phyloP scores from a whole-genome alignment of 2,329 filamentous ascomycete species.

The Colletotrichum spinosum region DNA sequence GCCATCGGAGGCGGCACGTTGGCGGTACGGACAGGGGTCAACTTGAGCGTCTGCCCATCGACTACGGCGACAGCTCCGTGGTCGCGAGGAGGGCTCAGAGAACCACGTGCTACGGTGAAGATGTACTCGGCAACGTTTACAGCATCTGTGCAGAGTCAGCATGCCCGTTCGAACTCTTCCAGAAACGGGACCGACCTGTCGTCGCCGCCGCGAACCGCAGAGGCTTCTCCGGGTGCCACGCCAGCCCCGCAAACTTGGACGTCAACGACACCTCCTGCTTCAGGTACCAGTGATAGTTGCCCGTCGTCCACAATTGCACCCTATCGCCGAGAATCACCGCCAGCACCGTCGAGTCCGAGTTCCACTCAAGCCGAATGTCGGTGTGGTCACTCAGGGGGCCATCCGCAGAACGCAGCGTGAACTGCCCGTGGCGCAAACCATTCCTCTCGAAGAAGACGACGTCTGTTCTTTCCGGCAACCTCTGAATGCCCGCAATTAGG shows the following conservation, averaged over 20 bases:
- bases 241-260: conserved; percentile 49
- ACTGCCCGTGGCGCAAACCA: conserved; percentile 95
- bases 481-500: conserved; percentile 86
- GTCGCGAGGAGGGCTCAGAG: conserved; percentile 78
- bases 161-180: not conserved
- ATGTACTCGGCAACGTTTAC: conserved; percentile 74
- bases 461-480: conserved; percentile 75
- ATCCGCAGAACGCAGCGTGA: conserved; percentile 77
- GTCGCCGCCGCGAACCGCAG: conserved; percentile 72
- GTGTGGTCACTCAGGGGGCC: conserved; percentile 66
- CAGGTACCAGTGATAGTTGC: conserved; percentile 98
- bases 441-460: conserved; percentile 98
- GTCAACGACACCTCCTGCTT: conserved; percentile 82
- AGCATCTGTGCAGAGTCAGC: conserved; percentile 49
- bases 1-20: conserved; percentile 96
- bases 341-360: conserved; percentile 89
- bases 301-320: conserved; percentile 95
- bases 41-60: conserved; percentile 81
- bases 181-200: conserved; percentile 52
- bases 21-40: conserved; percentile 86
- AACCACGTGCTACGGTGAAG: conserved; percentile 76
- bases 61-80: conserved; percentile 84
- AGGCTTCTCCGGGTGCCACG: conserved; percentile 90
- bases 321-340: conserved; percentile 80
- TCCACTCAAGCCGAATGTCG: conserved; percentile 82